These are phyloP conservation scores for Bipolaris victoriae DNA, from an alignment of 2,329 filamentous ascomycete species.

Conservation along the genomic window DNA sequence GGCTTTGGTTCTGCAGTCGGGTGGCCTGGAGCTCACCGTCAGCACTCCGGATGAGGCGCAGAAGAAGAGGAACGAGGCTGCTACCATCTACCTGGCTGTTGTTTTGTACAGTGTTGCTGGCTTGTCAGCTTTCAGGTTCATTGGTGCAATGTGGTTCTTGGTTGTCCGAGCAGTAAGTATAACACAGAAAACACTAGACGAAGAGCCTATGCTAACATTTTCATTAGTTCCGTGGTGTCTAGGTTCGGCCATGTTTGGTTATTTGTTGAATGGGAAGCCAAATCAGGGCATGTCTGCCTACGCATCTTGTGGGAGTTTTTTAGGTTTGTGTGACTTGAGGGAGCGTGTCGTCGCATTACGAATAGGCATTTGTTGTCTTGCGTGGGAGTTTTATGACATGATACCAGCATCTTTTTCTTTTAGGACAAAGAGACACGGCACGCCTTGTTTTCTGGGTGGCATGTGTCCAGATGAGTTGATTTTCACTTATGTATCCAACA, in stretches of 20 bases:
- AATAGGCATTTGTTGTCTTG: constrained; percentile 1
- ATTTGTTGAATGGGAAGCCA: background rate
- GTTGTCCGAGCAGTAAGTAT: constrained; percentile 58
- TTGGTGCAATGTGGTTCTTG: constrained; percentile 91
- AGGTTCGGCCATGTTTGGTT: background rate
- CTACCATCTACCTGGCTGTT: constrained; percentile 83
- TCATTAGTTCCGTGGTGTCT: constrained; percentile 59
- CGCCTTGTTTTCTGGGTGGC: constrained; percentile 1
- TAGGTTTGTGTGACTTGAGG: constrained; percentile 4
- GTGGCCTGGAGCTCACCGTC: constrained; percentile 69
- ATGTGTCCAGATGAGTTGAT: constrained; percentile 10
- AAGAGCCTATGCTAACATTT: constrained; percentile 33
- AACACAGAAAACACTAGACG: background rate
- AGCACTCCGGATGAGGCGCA: constrained; percentile 49
- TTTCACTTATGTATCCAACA: constrained; percentile 9
- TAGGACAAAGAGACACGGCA: background rate
- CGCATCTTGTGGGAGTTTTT: constrained; percentile 10
- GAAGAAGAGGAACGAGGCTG: constrained; percentile 60
- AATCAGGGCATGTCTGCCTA: background rate
- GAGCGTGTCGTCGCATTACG: constrained; percentile 10
- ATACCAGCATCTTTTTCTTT: constrained; percentile 24
- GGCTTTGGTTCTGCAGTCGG: constrained; percentile 84
- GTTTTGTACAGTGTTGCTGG: constrained; percentile 89
- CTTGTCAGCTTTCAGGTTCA: constrained; percentile 82
- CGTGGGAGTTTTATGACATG: constrained; percentile 21